Evolutionary conservation across 164 flowering plant species (phyloP), one percentile per base, ranked within the genome.

Genomic region (Vitis rotundifolia): DNA sequence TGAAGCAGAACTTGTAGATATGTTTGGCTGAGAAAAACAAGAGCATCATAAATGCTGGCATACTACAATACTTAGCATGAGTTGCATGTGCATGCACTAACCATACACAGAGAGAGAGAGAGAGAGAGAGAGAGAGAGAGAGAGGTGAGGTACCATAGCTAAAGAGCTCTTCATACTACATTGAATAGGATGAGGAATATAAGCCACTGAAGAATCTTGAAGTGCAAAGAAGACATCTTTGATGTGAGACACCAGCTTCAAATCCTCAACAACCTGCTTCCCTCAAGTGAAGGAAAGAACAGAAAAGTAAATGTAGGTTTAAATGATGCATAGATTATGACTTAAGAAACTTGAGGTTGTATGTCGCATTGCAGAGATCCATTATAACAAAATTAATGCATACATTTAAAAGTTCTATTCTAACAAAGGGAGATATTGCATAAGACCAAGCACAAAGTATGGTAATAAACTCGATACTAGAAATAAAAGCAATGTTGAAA

Each of bases 231-330:
- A 84, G 50, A 72, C 63, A 68, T 86, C 77, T 79, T 77, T 84
- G 66, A 89, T 75, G 75, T 75, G 86, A 65, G 64, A 73, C 65
- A 89, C 81, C 66, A 89, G 63, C 78, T 82, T 76, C 71, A 81
- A 28, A 81, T 89, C 85, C 79, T 88, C 93, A 66, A 29, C 49
- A 49, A 91, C 81, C 96, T 91, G 87, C 73, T 61, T 71, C 64
- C 50, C 71, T 11, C 59, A 77, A 29, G 67, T 53, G 47, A 52
- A 66, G 6, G 56, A 11, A 59, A 63, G 60, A 53, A 52, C 10
- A 49, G 15, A 44, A 66, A 60, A 59, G 61, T 4, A 3, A 61
- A 61, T 59, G 18, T 49, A 64, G 52, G 6, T 56, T 51, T 50
- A 68, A 54, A 12, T 50, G 16, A 31, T 59, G 49, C 15, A 22